Base-by-base conservation (phyloP, 441 rosid genomes). In the Populus hybrid region DNA sequence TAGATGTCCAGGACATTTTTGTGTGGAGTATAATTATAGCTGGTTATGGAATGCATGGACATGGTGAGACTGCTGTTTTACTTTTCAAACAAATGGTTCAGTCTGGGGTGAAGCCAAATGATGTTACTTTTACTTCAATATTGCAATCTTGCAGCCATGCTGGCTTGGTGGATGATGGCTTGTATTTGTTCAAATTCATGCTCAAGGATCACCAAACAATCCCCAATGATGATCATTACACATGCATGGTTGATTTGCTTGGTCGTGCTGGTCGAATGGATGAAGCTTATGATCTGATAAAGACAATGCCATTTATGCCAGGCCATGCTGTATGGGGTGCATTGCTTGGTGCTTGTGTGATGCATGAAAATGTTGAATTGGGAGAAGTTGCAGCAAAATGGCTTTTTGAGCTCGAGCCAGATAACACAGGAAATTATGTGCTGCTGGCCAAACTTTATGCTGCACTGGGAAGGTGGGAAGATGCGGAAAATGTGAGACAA, bases 131-230 rank as follows among this genome's bases (percentile, higher is more conserved):
- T 89, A 93, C 87, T 86, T 91, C 90, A 69, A 67, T 90, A 35
- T 82, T 93, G 40, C 90, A 89, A 14, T 92, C 95, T 78, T 93
- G 97, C 83, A 88, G 93, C 78, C 98, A 93, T 83, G 85, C 90
- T 72, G 97, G 97, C 59, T 82, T 85, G 21, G 82, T 89, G 20
- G 85, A 89, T 82, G 83, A 87, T 70, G 97, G 97, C 34, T 84
- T 83, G 73, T 75, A 38, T 77, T 93, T 85, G 83, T 89, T 92
- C 59, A 78, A 89, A 75, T 79, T 80, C 79, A 88, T 92, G 93
- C 85, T 83, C 75, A 81, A 65, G 79, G 79, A 83, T 69, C 86
- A 76, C 11, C 84, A 83, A 61, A 80, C 85, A 46, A 79, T 69
- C 35, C 91, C 96, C 16, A 77, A 78, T 73, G 87, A 84, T 23